Evolutionary conservation across 805 yeast genomes (phyloP).

Genomic region (Blastobotrys attinorum): DNA sequence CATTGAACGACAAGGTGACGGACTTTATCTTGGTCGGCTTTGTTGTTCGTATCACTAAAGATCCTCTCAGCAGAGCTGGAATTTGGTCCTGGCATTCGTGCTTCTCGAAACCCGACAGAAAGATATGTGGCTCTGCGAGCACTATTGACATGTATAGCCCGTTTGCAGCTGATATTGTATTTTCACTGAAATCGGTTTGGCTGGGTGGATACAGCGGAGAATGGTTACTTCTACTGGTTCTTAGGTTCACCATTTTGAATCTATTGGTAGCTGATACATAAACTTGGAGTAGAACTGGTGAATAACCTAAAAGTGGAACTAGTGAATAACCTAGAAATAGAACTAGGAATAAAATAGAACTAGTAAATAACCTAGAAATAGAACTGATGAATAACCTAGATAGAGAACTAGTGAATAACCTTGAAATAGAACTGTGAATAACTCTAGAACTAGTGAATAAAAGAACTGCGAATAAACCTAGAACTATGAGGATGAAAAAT

Average conservation of each 20-base stretch:
- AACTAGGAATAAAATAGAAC: too few relatives aligned
- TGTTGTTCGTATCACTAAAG: constrained; percentile 56
- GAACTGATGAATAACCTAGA: too few relatives aligned
- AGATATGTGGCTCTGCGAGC: constrained; percentile 73
- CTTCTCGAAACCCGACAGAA: constrained; percentile 71
- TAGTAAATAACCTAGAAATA: too few relatives aligned
- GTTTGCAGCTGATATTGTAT: background rate
- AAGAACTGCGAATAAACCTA: too few relatives aligned
- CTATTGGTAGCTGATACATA: too few relatives aligned
- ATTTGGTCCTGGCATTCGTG: constrained; percentile 36
- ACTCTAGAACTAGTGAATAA: too few relatives aligned
- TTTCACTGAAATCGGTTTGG: background rate
- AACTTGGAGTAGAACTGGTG: too few relatives aligned
- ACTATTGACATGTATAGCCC: background rate
- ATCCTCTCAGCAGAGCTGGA: constrained; percentile 63
- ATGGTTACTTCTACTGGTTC: background rate
- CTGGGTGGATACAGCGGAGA: background rate
- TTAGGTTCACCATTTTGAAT: background rate
- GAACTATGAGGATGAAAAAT: too few relatives aligned
- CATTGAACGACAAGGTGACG: constrained; percentile 55
- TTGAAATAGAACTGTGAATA: too few relatives aligned
- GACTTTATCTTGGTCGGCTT: constrained; percentile 67
- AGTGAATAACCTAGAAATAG: too few relatives aligned
- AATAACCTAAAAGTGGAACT: too few relatives aligned
- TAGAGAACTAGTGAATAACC: too few relatives aligned